Evolutionary conservation across 1,139 yeast species (phyloP), one percentile per base, ranked within the genome.

Genomic region (Barnettozyma hawaiiensis): DNA sequence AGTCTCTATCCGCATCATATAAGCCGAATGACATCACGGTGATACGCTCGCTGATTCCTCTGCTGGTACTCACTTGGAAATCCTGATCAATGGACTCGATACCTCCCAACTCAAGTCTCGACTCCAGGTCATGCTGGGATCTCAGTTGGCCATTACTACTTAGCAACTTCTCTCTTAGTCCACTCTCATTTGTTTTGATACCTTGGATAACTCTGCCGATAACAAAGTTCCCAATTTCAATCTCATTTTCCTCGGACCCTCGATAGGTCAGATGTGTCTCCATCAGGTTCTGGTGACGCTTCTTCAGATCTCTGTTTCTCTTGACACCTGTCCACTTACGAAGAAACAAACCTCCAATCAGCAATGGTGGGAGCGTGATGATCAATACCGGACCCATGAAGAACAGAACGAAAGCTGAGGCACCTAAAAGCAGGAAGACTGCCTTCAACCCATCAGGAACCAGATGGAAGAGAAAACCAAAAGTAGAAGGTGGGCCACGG

Each of bases 381-480:
- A 63, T 48, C 31, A 65, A 45, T 9, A 66, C 37, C 1, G 70
- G 70, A 3, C 64, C 57, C 9, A 68, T 62, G 24, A 66, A 58
- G 51, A 64, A 63, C 7, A 67, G 43, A 11, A 65, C 45, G 12
- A 64, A 48, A 7, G 61, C 57, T 2, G 64, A 53, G 2, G 57
- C 47, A 2, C 61, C 58, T 12, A 63, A 47, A 18, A 63, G 37
- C 5, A 56, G 50, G 3, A 58, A 38, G 0, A 59, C 24, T 15
- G 62, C 43, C 40, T 60, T 63, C 12, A 60, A 22, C 3, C 60
- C 48, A 41, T 63, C 66, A 1, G 68, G 68, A 4, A 61, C 49
- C 18, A 47, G 11, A 23, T 42, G 36, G 39, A 42, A 44, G 5
- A 46, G 15, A 16, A 49, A 33, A 5, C 44, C 42, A n/a, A 37